Conservation (phyloP, 2,329 filamentous ascomycete genomes). For the Hawksworthiomyces lignivorus region DNA sequence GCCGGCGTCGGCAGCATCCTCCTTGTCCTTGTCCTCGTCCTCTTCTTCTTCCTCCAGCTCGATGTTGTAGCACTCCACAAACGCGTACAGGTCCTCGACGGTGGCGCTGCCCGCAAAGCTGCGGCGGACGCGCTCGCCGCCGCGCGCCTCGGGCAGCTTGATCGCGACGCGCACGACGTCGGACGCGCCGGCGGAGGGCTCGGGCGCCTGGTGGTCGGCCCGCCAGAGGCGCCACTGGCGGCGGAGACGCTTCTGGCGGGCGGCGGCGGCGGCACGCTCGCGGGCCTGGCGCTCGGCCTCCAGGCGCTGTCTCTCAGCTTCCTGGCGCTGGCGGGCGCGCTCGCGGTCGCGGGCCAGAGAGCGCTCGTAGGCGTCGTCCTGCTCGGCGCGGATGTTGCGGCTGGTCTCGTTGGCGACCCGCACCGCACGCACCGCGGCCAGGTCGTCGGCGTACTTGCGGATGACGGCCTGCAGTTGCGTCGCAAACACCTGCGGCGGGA, state of each 20-base stretch:
- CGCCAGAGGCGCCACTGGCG: slow-evolving; percentile 73
- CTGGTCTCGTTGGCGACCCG: slow-evolving; percentile 72
- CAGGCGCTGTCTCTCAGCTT: slow-evolving; percentile 62
- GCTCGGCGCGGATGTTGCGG: slow-evolving; percentile 74
- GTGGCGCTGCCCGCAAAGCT: slow-evolving; percentile 58
- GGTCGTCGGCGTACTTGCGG: slow-evolving; percentile 64
- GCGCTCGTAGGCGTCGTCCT: slow-evolving; percentile 89
- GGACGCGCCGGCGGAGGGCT: slow-evolving; percentile 52
- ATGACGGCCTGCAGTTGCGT: slow-evolving; percentile 68
- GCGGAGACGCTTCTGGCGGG: slow-evolving; percentile 31
- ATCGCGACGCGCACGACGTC: slow-evolving; percentile 65
- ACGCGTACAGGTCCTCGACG: slow-evolving; percentile 88
- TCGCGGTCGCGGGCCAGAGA: slow-evolving; percentile 84
- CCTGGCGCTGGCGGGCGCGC: slow-evolving; percentile 65
- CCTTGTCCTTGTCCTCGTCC: slow-evolving; percentile 19
- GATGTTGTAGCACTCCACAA: slow-evolving; percentile 82
- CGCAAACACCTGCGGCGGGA: slow-evolving; percentile 62
- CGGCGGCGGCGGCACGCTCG: slow-evolving; percentile 56
- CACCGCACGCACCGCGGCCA: slow-evolving; percentile 67
- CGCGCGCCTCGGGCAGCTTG: slow-evolving; percentile 52
- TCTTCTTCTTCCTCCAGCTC: slow-evolving; percentile 32
- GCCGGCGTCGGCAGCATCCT: slow-evolving; percentile 23
- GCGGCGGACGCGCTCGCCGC: slow-evolving; percentile 66
- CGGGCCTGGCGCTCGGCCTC: slow-evolving; percentile 55
- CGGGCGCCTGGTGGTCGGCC: slow-evolving; percentile 54